A percentile compares a stretch with the other conserved stretches of the same genome.
Conservation (phyloP, 257 asterid species). For the Solanum ossicruentum region DNA sequence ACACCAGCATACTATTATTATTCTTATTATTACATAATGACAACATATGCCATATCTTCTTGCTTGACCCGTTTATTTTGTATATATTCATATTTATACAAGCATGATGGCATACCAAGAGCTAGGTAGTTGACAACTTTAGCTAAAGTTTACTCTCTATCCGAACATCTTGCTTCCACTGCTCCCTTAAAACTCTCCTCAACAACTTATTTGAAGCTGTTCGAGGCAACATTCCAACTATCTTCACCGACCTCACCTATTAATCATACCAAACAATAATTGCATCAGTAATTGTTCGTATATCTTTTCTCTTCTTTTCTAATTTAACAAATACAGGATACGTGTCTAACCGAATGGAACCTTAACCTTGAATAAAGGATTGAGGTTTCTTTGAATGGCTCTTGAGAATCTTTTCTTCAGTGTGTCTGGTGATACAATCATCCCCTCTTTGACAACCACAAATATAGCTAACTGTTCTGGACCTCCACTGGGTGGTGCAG, state of each 20-base stretch:
- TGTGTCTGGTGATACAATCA: constrained; percentile 18
- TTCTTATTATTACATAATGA: neutral
- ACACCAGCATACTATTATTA: no score
- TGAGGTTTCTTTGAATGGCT: constrained; percentile 65
- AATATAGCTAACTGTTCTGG: constrained; percentile 67
- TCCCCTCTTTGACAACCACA: constrained; percentile 63
- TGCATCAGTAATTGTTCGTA: neutral
- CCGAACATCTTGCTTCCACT: constrained; percentile 47
- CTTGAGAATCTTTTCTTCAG: constrained; percentile 47
- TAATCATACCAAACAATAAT: neutral
- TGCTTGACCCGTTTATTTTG: neutral
- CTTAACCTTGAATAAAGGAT: constrained; percentile 81
- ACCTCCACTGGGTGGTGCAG: constrained; percentile 62
- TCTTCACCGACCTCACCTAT: constrained; percentile 64
- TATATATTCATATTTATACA: neutral
- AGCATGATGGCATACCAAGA: neutral
- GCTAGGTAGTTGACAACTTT: neutral
- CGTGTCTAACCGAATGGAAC: neutral
- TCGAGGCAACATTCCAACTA: constrained; percentile 63
- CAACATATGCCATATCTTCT: neutral
- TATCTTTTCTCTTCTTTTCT: neutral
- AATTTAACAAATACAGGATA: neutral
- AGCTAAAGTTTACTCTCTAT: constrained; percentile 26
- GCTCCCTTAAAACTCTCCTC: constrained; percentile 68
- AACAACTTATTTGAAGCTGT: constrained; percentile 81